Evolutionary conservation across 2,329 filamentous ascomycete species (phyloP).

Genomic region (Fusarium buharicum): DNA sequence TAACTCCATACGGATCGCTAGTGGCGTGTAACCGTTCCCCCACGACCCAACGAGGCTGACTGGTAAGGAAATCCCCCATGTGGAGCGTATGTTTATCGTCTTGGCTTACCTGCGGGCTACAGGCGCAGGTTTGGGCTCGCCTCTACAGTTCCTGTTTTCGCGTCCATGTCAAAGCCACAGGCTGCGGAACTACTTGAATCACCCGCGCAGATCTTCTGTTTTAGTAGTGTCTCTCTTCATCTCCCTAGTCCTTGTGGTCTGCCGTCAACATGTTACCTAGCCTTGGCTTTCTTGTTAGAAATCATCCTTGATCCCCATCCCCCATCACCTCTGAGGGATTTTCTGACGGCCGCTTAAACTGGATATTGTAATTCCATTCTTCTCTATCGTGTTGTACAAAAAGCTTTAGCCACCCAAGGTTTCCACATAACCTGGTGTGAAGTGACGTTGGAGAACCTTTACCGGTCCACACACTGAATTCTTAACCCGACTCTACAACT

Average conservation of each 20-base stretch:
- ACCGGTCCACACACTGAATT: neutral
- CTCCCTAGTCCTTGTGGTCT: constrained; percentile 18
- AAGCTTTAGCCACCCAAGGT: constrained; percentile 19
- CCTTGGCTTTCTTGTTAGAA: constrained; percentile 23
- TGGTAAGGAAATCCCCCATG: no score
- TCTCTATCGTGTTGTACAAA: constrained; percentile 23
- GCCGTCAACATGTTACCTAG: constrained; percentile 11
- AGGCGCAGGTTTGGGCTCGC: no score
- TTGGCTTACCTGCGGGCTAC: no score
- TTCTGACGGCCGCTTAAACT: constrained; percentile 3
- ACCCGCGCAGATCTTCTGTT: constrained; percentile 30
- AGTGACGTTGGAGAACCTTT: neutral
- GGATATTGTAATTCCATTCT: no score
- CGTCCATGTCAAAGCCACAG: neutral
- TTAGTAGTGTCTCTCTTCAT: constrained; percentile 37
- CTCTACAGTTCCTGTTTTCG: neutral
- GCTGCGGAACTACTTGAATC: constrained; percentile 17
- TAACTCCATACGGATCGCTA: no score
- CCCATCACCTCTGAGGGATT: constrained; percentile 26
- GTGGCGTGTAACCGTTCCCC: no score
- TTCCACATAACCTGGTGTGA: neutral
- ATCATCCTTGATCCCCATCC: constrained; percentile 8
- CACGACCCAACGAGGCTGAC: no score
- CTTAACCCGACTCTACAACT: no score
- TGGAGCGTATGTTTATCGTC: no score